Evolutionary conservation across 306 rosid species (phyloP).

Genomic region (Ceratonia siliqua): DNA sequence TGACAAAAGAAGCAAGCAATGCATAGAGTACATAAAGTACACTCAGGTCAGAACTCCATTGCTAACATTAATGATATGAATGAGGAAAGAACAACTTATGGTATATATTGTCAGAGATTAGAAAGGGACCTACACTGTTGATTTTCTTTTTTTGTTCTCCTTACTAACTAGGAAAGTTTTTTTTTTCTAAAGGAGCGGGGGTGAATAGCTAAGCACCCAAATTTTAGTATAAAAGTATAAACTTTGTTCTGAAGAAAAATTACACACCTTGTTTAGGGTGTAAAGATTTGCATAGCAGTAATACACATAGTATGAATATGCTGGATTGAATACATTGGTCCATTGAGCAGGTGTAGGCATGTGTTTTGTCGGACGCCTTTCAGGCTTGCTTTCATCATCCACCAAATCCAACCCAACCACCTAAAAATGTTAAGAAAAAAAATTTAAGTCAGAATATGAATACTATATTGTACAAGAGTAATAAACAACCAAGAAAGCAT

Average conservation of each 20-base stretch:
- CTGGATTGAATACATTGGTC: slow-evolving; percentile 96
- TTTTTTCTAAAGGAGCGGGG: not conserved
- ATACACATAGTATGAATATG: slow-evolving; percentile 90
- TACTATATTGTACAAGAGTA: not conserved
- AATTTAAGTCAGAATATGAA: slow-evolving; percentile 9
- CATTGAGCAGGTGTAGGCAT: slow-evolving; percentile 98
- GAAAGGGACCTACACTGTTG: not conserved
- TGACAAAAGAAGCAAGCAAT: not conserved
- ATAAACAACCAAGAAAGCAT: not conserved
- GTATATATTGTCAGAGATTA: not conserved
- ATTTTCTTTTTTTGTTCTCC: not conserved
- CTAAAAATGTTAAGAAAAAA: slow-evolving; percentile 42
- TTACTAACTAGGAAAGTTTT: not conserved
- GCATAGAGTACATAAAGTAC: not conserved
- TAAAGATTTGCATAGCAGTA: slow-evolving; percentile 97
- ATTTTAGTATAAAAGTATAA: not conserved
- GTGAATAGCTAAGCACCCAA: slow-evolving; percentile 10
- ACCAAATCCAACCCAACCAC: slow-evolving; percentile 97
- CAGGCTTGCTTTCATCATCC: slow-evolving; percentile 96
- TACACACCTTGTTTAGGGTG: slow-evolving; percentile 80
- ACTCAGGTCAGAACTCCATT: not conserved
- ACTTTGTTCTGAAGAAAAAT: slow-evolving; percentile 12
- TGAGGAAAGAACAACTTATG: slow-evolving; percentile 20
- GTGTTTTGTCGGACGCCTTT: slow-evolving; percentile 98
- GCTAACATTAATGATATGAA: slow-evolving; percentile 3